Conservation (phyloP, 352 stramenopile genomes). For the Phytophthora capsici region DNA sequence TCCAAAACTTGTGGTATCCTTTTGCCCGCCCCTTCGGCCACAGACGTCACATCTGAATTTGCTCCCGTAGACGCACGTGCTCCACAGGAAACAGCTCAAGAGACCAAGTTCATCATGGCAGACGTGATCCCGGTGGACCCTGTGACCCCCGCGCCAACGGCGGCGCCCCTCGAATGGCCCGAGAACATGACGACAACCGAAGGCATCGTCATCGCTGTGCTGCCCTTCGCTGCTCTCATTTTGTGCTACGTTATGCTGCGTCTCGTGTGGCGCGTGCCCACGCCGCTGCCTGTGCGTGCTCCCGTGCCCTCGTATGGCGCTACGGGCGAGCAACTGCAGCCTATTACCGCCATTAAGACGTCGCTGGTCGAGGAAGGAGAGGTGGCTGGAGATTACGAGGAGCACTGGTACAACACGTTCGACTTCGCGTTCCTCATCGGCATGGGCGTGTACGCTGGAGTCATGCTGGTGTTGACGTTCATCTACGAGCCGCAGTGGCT, state of each 20-base stretch:
- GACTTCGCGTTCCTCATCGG: constrained; percentile 67
- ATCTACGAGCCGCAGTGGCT: constrained; percentile 68
- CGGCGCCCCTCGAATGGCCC: constrained; percentile 41
- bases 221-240: constrained; percentile 55
- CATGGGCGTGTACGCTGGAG: constrained; percentile 55
- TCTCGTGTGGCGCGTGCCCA: constrained; percentile 65
- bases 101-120: constrained; percentile 19
- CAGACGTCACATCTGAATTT: constrained; percentile 32
- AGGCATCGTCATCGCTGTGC: constrained; percentile 43
- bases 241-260: constrained; percentile 73
- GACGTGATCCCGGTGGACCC: constrained; percentile 22
- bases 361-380: constrained; percentile 72
- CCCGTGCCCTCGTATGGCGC: constrained; percentile 52
- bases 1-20: constrained; percentile 8
- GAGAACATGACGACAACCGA: constrained; percentile 50
- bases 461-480: constrained; percentile 66
- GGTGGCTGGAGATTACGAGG: constrained; percentile 65
- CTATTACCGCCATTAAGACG: constrained; percentile 49
- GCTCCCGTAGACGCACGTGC: constrained; percentile 14
- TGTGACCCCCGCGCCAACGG: constrained; percentile 20
- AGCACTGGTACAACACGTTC: constrained; percentile 59
- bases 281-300: constrained; percentile 44
- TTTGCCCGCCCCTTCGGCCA: constrained; percentile 3
- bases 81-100: constrained; percentile 12
- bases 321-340: constrained; percentile 45